Evolutionary conservation across 805 yeast species (phyloP), one percentile per base, ranked within the genome.

Genomic region (Yarrowia osloensis): DNA sequence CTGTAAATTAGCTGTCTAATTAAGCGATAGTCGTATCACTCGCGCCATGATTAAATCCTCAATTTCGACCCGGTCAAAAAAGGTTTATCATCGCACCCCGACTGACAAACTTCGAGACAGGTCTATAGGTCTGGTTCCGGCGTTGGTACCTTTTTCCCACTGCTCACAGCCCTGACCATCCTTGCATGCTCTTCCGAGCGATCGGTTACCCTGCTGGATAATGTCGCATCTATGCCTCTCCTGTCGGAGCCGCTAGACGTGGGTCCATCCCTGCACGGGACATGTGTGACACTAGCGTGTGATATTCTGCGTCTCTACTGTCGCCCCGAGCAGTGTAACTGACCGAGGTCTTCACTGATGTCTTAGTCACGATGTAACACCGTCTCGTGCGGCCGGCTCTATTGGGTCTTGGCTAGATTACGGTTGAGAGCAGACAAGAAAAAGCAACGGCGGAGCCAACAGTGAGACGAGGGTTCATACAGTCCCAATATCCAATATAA

Each of bases 361-460:
- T 50, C 57, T 50, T 33, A 50, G 55, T 31, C 55, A 31, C 55
- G n/a, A 13, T 50, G 57, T 50, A 35, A 54, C 61, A 54, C 44
- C 28, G 40, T 22, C 44, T 54, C 61, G 61, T 35, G 61, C 61
- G 61, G 61, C 61, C 61, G 12, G 21, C 61, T 35, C 44, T 54
- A 54, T 35, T 35, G 61, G 44, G 61, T 54, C 61, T 54, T 54
- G 61, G 61, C 61, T 54, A 54, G 42, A 54, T 35, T 54, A 54
- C 17, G 11, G 44, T 54, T 54, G n/a, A 6, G 21, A 44, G 21
- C 22, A 22, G 4, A 15, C 7, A 35, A 35, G 7, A 54, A 54
- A 35, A 54, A 54, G 39, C 7, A 35, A 52, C 11, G 31, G 31
- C 17, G 12, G 2, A 19, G 39, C 8, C 37, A 46, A 46, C 5